Conservation (phyloP, 257 asterid genomes). For the Oldenlandia corymbosa region DNA sequence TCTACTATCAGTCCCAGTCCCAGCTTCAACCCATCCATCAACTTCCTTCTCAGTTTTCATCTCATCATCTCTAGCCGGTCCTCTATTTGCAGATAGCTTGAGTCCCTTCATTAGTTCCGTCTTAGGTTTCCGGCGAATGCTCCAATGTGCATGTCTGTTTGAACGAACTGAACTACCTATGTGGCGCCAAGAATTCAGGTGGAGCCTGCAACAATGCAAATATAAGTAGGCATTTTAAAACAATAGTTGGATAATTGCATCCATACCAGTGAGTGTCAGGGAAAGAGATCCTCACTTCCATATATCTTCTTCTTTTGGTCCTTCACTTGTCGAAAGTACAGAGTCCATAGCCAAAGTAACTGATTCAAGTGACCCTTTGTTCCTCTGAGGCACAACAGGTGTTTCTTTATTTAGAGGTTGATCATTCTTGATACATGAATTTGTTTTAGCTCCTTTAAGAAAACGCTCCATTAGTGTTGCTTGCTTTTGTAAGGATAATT, state of each 20-base stretch:
- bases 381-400: conserved; percentile 24
- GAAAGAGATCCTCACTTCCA: conserved; percentile 50
- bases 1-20: conserved; percentile 25
- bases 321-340: conserved; percentile 37
- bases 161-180: conserved; percentile 34
- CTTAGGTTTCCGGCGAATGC: conserved; percentile 73
- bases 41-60: conserved; percentile 37
- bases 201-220: conserved; percentile 48
- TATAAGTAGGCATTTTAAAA: conserved; percentile 2
- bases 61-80: conserved; percentile 43
- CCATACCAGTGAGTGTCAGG: background rate
- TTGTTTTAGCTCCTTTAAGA: conserved; percentile 48
- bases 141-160: conserved; percentile 56
- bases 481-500: conserved; percentile 66
- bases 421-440: conserved; percentile 30
- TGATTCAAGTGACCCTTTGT: conserved; percentile 38
- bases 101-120: conserved; percentile 70
- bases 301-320: conserved; percentile 36
- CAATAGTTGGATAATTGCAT: background rate
- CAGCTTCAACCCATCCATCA: conserved; percentile 52
- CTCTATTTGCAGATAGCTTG: conserved; percentile 62
- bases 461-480: conserved; percentile 93
- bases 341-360: conserved; percentile 63
- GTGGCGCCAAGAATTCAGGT: conserved; percentile 53
- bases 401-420: conserved; percentile 29